Percentiles rank a stretch among this genome's conserved stretches.
These are phyloP conservation scores for Thalassia testudinum DNA, from an alignment of 116 monocot genomes.

Conservation along the genomic window DNA sequence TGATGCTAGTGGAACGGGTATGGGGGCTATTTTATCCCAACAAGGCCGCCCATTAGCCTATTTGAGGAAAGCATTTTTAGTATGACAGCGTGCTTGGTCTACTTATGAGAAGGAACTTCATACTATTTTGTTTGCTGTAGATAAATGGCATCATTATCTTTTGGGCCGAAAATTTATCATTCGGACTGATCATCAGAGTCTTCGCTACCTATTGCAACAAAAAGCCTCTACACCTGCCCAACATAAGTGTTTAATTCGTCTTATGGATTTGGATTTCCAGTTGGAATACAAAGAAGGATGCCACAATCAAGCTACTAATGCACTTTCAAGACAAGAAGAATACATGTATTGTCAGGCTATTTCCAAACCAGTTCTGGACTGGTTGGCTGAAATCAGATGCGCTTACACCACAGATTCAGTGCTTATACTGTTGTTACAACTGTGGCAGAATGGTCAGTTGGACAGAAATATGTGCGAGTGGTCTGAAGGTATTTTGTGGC, in stretches of 20 bases:
- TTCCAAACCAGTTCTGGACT: too few relatives aligned
- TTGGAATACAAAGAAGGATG: neutral
- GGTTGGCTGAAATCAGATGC: neutral
- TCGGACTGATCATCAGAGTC: neutral
- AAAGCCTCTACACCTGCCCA: neutral
- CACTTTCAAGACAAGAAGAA: too few relatives aligned
- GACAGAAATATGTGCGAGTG: too few relatives aligned
- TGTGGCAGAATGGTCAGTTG: too few relatives aligned
- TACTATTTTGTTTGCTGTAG: neutral
- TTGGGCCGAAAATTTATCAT: neutral
- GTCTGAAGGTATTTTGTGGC: too few relatives aligned
- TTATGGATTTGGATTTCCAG: neutral
- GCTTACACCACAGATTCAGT: neutral
- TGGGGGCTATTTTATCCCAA: neutral
- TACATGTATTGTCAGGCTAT: too few relatives aligned
- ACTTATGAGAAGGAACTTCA: conserved; percentile 1
- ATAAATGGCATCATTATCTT: neutral
- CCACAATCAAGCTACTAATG: neutral
- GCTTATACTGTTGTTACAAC: too few relatives aligned
- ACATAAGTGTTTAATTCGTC: neutral
- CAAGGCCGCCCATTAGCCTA: neutral
- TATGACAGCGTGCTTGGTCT: neutral
- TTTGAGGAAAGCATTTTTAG: neutral
- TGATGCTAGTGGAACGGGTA: neutral
- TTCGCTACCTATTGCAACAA: conserved; percentile 1